These are phyloP conservation scores for Calophaca sinica DNA, from an alignment of 306 rosid genomes.

Conservation along the genomic window DNA sequence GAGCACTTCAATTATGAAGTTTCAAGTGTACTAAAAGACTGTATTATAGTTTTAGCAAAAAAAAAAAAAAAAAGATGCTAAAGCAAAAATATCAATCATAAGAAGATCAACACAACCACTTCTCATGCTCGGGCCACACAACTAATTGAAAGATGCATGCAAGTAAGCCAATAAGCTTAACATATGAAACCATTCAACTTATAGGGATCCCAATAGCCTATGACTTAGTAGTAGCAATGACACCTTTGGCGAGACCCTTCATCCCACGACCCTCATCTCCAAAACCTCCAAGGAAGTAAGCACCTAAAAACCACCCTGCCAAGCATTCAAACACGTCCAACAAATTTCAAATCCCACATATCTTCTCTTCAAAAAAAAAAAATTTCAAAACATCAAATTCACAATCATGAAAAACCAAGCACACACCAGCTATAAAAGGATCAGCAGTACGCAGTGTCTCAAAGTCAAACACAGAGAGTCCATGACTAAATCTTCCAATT, in stretches of 20 bases:
- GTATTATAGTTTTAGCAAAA: background rate
- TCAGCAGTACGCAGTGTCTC: constrained; percentile 89
- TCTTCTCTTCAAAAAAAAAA: background rate
- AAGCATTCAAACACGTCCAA: constrained; percentile 36
- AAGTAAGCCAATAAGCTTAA: constrained; percentile 15
- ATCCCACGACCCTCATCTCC: constrained; percentile 91
- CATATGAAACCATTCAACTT: constrained; percentile 42
- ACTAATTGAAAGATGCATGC: constrained; percentile 3
- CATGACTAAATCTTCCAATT: constrained; percentile 90
- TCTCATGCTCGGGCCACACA: background rate
- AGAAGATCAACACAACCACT: background rate
- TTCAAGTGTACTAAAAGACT: no score
- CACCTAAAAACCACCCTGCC: constrained; percentile 93
- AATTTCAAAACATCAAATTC: background rate
- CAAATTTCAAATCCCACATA: constrained; percentile 14
- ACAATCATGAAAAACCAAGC: constrained; percentile 16
- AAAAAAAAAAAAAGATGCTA: background rate
- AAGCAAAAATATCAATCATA: background rate
- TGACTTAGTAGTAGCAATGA: constrained; percentile 79
- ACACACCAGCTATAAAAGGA: constrained; percentile 93
- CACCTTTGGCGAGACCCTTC: constrained; percentile 78
- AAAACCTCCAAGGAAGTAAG: constrained; percentile 93
- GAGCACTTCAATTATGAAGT: background rate
- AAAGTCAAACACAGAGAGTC: constrained; percentile 71
- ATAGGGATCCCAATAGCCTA: constrained; percentile 97